Evolutionary conservation across 768 basidiomycete genomes (phyloP).

Genomic region (Auricularia heimuer): DNA sequence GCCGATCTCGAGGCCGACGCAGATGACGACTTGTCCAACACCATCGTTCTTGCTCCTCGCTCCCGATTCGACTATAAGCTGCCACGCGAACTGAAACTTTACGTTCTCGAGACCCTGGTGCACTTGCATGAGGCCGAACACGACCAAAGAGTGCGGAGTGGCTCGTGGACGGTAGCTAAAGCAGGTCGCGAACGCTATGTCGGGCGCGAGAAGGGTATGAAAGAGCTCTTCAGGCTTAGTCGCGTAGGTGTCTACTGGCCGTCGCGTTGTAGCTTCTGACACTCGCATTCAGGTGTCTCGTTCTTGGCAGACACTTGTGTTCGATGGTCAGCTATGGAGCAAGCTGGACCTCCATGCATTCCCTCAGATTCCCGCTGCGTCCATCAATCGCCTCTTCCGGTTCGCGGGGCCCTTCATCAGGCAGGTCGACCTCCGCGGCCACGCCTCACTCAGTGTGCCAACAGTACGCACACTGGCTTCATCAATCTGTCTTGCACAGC

Average conservation of each 20-base stretch:
- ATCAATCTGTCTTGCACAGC: conserved; percentile 4
- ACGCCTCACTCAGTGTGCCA: conserved; percentile 38
- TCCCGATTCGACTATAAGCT: conserved; percentile 52
- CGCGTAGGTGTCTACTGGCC: conserved; percentile 43
- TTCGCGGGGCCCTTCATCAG: conserved; percentile 56
- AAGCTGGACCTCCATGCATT: conserved; percentile 54
- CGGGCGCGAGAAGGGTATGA: conserved; percentile 60
- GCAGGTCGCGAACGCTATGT: conserved; percentile 65
- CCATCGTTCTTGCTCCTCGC: conserved; percentile 9
- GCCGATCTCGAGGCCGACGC: conserved; percentile 21
- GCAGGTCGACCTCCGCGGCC: conserved; percentile 53
- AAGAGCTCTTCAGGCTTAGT: conserved; percentile 70
- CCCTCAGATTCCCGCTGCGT: conserved; percentile 36
- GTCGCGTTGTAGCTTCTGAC: background rate
- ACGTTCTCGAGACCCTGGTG: conserved; percentile 47
- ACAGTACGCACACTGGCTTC: conserved; percentile 41
- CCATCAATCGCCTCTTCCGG: conserved; percentile 44
- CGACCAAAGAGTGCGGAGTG: conserved; percentile 30
- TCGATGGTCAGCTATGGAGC: conserved; percentile 84
- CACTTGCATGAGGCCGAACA: conserved; percentile 52
- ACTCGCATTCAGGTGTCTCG: conserved; percentile 51
- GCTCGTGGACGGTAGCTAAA: conserved; percentile 49
- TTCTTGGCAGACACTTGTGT: conserved; percentile 61
- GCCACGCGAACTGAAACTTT: conserved; percentile 61
- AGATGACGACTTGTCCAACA: background rate